Evolutionary conservation across 306 rosid species (phyloP).

Genomic region (Vigna mungo): DNA sequence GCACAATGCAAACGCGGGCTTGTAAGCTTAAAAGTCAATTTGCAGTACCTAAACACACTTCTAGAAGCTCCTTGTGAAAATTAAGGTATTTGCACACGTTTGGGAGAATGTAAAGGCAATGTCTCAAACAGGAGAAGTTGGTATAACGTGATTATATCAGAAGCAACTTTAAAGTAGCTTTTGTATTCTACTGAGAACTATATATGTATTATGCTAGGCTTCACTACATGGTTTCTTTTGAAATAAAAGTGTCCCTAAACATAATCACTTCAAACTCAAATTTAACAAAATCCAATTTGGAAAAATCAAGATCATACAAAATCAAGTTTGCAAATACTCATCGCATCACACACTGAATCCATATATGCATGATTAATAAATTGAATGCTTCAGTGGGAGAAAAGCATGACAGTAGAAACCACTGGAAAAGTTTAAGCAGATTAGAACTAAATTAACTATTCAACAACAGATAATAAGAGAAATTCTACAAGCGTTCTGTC

Average conservation of each 20-base stretch:
- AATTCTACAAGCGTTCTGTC: constrained; percentile 36
- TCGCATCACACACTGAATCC: background rate
- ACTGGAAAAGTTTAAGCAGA: background rate
- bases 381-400: constrained; percentile 16
- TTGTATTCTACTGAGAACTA: background rate
- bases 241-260: background rate
- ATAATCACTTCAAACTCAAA: constrained; percentile 1
- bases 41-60: background rate
- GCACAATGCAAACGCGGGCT: too few relatives aligned
- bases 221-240: background rate
- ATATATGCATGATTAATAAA: background rate
- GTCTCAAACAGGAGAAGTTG: background rate
- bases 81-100: background rate
- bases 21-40: too few relatives aligned
- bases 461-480: constrained; percentile 6
- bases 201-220: background rate
- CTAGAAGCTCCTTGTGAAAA: background rate
- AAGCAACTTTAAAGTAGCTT: background rate
- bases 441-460: constrained; percentile 41
- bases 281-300: background rate
- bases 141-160: too few relatives aligned
- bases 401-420: constrained; percentile 2
- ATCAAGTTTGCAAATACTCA: background rate
- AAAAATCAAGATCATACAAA: background rate
- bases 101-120: background rate